Evolutionary conservation across 2,329 filamentous ascomycete genomes (phyloP).

Genomic region (Polytolypa hystricis): DNA sequence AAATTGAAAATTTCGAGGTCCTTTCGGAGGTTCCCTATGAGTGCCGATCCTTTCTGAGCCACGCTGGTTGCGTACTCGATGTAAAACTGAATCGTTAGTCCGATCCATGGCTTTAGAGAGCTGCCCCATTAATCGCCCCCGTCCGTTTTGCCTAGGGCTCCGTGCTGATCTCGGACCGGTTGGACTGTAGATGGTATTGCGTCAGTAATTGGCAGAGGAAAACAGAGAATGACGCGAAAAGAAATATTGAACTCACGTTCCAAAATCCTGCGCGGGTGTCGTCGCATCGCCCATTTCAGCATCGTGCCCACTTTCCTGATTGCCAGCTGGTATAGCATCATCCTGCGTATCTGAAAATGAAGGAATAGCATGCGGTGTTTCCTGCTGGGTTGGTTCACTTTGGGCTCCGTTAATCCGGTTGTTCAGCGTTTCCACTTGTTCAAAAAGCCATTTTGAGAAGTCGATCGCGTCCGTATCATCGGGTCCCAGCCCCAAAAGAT

Average conservation of each 20-base stretch:
- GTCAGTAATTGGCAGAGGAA: background rate
- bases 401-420: slow-evolving; percentile 44
- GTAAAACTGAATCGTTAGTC: slow-evolving; percentile 60
- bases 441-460: slow-evolving; percentile 89
- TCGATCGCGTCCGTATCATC: slow-evolving; percentile 73
- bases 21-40: slow-evolving; percentile 62
- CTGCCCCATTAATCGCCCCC: slow-evolving; percentile 76
- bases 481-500: slow-evolving; percentile 69
- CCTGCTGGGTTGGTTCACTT: slow-evolving; percentile 14
- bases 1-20: slow-evolving; percentile 49
- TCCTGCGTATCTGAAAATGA: slow-evolving; percentile 27
- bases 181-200: slow-evolving; percentile 51
- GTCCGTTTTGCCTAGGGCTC: slow-evolving; percentile 53
- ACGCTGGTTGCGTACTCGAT: slow-evolving; percentile 62
- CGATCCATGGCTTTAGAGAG: slow-evolving; percentile 76
- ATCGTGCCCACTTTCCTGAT: slow-evolving; percentile 43
- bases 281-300: slow-evolving; percentile 58
- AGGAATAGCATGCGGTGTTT: slow-evolving; percentile 20
- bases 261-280: slow-evolving; percentile 28
- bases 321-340: slow-evolving; percentile 10
- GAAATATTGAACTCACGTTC: slow-evolving; percentile 22
- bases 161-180: slow-evolving; percentile 95
- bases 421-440: slow-evolving; percentile 62
- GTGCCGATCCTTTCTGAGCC: slow-evolving; percentile 73
- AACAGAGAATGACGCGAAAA: background rate